phyloP scores from a whole-genome alignment of 2,329 filamentous ascomycete genomes.

The Phyllosticta paracitricarpa region DNA sequence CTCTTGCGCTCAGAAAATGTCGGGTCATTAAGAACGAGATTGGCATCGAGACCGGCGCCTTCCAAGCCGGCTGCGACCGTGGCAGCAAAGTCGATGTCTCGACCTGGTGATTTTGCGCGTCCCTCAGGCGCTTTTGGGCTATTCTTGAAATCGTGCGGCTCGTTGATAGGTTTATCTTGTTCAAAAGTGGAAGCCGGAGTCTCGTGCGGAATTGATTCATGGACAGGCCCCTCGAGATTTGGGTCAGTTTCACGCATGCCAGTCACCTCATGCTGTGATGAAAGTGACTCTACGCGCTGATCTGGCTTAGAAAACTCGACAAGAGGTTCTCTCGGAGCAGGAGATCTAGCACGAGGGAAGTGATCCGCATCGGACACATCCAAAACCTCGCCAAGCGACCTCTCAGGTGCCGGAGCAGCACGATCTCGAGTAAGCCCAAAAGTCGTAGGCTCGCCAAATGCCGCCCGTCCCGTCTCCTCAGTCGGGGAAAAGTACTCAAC shows the following conservation, averaged over 20 bases:
- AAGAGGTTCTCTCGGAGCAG: too few relatives aligned
- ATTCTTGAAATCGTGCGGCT: background rate
- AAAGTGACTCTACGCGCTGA: too few relatives aligned
- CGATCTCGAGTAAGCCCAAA: background rate
- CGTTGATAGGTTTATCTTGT: background rate
- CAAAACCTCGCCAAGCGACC: background rate
- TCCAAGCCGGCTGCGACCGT: conserved; percentile 37
- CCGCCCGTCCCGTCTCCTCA: background rate
- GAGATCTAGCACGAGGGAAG: too few relatives aligned
- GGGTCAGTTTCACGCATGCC: too few relatives aligned
- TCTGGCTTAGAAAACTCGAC: too few relatives aligned
- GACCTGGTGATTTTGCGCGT: conserved; percentile 17
- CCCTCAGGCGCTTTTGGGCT: background rate
- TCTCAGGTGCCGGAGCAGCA: background rate
- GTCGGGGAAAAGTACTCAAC: conserved; percentile 14
- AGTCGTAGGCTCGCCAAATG: background rate
- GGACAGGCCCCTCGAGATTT: too few relatives aligned
- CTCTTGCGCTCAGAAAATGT: conserved; percentile 22
- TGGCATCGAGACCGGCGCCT: conserved; percentile 37
- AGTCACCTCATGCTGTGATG: too few relatives aligned
- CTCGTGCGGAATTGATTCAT: background rate
- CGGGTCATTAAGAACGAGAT: conserved; percentile 35
- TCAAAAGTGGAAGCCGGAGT: background rate
- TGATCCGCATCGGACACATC: too few relatives aligned
- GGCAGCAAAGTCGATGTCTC: conserved; percentile 38